These are phyloP conservation scores for Argentina anserina DNA, from an alignment of 306 rosid genomes.

Conservation along the genomic window DNA sequence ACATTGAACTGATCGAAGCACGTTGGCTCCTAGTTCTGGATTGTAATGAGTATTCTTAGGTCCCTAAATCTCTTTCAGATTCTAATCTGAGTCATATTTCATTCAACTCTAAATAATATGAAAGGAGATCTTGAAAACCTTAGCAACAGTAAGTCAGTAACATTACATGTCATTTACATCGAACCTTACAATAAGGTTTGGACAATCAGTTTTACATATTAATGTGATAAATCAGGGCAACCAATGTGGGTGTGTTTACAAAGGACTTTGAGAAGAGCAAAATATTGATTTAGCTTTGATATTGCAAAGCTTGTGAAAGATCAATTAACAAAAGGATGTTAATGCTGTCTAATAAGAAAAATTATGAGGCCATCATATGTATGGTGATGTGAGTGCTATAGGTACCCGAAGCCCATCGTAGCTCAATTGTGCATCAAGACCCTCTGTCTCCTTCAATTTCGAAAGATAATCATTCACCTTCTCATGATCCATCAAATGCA, in stretches of 20 bases:
- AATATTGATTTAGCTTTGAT: neutral
- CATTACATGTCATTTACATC: neutral
- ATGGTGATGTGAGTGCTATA: constrained; percentile 27
- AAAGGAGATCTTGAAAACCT: neutral
- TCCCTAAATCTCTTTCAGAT: neutral
- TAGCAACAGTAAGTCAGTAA: neutral
- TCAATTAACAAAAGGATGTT: neutral
- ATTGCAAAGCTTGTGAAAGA: constrained; percentile 5
- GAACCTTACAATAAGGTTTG: neutral
- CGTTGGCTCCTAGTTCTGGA: neutral
- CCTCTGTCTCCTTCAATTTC: constrained; percentile 65
- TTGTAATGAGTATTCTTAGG: neutral
- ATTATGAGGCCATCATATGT: neutral
- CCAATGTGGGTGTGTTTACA: neutral
- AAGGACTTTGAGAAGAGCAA: neutral
- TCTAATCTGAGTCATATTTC: neutral
- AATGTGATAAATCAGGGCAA: neutral
- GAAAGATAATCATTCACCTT: constrained; percentile 60
- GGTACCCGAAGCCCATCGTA: constrained; percentile 83
- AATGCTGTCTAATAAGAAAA: neutral
- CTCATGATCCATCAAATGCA: constrained; percentile 97
- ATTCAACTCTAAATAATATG: neutral
- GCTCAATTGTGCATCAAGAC: constrained; percentile 79
- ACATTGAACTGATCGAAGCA: neutral
- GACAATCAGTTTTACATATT: neutral